Conservation (phyloP, 2,329 filamentous ascomycete species). For the Fusarium anguioides region DNA sequence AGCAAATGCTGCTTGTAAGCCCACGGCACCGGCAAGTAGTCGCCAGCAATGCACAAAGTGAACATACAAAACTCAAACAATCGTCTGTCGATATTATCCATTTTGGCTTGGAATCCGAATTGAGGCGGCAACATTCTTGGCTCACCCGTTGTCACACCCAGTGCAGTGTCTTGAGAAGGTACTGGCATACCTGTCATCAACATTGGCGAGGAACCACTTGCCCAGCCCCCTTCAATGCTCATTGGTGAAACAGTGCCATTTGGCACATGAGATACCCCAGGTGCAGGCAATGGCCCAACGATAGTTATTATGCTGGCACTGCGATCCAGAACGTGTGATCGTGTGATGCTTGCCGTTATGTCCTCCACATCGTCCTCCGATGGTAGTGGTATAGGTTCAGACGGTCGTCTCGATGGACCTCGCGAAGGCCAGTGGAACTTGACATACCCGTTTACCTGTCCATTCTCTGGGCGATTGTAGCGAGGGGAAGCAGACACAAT, state of each 20-base stretch:
- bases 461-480: conserved; percentile 48
- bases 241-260: conserved; percentile 15
- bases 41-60: background rate
- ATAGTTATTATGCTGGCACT: conserved; percentile 17
- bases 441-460: conserved; percentile 53
- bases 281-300: conserved; percentile 13
- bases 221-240: conserved; percentile 15
- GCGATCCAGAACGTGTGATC: conserved; percentile 2
- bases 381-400: conserved; percentile 10
- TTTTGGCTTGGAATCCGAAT: conserved; percentile 49
- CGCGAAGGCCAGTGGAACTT: conserved; percentile 52
- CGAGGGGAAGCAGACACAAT: conserved; percentile 36
- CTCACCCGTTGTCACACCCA: conserved; percentile 25
- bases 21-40: background rate
- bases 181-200: conserved; percentile 10
- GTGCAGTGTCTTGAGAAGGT: conserved; percentile 14
- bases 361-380: conserved; percentile 31
- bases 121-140: conserved; percentile 45
- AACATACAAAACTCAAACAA: conserved; percentile 53
- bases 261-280: background rate
- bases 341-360: conserved; percentile 20
- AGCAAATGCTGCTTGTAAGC: background rate
- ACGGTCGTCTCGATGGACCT: conserved; percentile 28
- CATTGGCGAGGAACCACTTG: conserved; percentile 16
- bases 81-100: conserved; percentile 49